phyloP scores from a whole-genome alignment of 805 yeast genomes.

The Metschnikowia peoriensis region DNA sequence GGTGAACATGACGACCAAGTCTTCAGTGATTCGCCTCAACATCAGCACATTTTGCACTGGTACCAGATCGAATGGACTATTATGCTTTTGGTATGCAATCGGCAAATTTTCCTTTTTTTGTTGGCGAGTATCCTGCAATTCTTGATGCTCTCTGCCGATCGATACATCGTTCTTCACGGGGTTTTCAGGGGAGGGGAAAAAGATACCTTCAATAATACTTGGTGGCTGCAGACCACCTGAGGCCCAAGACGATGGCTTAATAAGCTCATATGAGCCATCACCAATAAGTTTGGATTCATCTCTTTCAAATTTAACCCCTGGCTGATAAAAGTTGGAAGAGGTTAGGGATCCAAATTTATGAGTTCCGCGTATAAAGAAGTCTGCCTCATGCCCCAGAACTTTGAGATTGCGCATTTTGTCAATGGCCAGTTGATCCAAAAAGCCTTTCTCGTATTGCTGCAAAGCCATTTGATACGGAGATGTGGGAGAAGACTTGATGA shows the following conservation, averaged over 20 bases:
- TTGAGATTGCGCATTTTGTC: slow-evolving; percentile 18
- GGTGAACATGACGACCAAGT: slow-evolving; percentile 44
- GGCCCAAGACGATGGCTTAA: background rate
- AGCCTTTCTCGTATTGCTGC: slow-evolving; percentile 24
- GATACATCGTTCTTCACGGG: slow-evolving; percentile 3
- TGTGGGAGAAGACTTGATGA: slow-evolving; percentile 75
- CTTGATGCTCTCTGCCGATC: slow-evolving; percentile 6
- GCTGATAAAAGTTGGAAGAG: slow-evolving; percentile 35
- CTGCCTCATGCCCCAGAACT: slow-evolving; percentile 19
- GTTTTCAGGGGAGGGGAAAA: slow-evolving; percentile 24
- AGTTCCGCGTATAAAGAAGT: slow-evolving; percentile 32
- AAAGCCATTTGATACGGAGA: slow-evolving; percentile 56
- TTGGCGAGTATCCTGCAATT: slow-evolving; percentile 4
- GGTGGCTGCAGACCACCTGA: slow-evolving; percentile 15
- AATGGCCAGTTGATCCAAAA: slow-evolving; percentile 9
- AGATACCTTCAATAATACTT: slow-evolving; percentile 37
- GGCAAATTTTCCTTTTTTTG: slow-evolving; percentile 8
- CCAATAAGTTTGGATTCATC: slow-evolving; percentile 24
- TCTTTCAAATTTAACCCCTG: slow-evolving; percentile 28
- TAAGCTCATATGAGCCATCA: slow-evolving; percentile 14
- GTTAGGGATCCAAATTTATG: slow-evolving; percentile 32
- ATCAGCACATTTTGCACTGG: slow-evolving; percentile 16
- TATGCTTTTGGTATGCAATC: slow-evolving; percentile 3
- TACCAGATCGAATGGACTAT: background rate
- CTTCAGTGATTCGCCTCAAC: slow-evolving; percentile 43